Evolutionary conservation across 345 rosid species (phyloP), one percentile per base, ranked within the genome.

Genomic region (Odontarrhena argentea): DNA sequence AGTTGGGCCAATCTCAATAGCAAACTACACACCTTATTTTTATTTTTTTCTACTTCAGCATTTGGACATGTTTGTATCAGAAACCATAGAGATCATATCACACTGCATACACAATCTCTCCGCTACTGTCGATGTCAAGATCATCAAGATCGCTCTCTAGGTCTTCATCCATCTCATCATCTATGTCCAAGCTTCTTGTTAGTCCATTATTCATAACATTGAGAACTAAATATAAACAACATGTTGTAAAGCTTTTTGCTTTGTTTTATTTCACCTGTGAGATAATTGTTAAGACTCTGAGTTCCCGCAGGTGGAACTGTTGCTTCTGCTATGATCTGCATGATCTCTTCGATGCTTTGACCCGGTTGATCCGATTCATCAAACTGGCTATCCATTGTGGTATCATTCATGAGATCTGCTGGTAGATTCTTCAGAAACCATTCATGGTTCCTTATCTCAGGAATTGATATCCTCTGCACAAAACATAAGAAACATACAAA

Each of bases 351-450:
- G 6, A 74, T 68, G 82, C 83, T 85, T 74, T 95, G 99, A 72
- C 76, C 76, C 0, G 96, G 96, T 71, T 87, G 93, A 52, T 95
- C 96, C 6, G 92, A 81, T 70, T 89, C 99, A 63, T 91, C 87
- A 53, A 85, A 91, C 74, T 83, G 91, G 69, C 35, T 71, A 11
- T 69, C 81, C 74, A 49, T 73, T 4, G 79, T 48, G 67, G 56
- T 81, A 40, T 86, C 97, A 8, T 80, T 84, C 89, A 88, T 77
- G 12, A 95, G 86, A 79, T 89, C 97, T 14, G 84, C 85, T 2
- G 96, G 96, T 34, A 95, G 87, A 76, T 95, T 89, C 84, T 82
- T 95, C n/a, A 86, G 80, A 69, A 95, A 95, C 99, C 99, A 95
- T 45, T 89, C 94, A 6, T 91, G 97, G 61, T 85, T 89, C 72